A percentile compares a stretch with the other conserved stretches of the same genome.
Conservation (phyloP, 192 early-diverging fungal species). For the Martensiomyces pterosporus region DNA sequence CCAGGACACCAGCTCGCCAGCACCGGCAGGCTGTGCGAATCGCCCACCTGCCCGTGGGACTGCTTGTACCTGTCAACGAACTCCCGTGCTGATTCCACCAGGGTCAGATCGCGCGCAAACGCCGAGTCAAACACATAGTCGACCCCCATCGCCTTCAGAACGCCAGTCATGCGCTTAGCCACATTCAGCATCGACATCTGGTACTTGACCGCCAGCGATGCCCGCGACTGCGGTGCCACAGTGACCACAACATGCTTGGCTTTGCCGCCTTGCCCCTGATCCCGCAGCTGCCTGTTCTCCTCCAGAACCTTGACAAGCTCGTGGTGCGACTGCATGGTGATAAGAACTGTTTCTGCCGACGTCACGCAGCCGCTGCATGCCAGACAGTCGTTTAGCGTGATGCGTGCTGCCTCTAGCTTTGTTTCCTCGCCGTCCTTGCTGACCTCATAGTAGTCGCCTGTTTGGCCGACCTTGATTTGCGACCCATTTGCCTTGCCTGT, state of each 20-base stretch:
- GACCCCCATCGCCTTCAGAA: slow-evolving; percentile 78
- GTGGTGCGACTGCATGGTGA: slow-evolving; percentile 88
- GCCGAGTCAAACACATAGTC: slow-evolving; percentile 86
- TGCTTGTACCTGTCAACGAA: slow-evolving; percentile 74
- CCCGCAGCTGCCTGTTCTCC: slow-evolving; percentile 29
- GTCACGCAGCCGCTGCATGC: slow-evolving; percentile 99
- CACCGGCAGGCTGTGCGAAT: slow-evolving; percentile 51
- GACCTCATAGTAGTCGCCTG: slow-evolving; percentile 89
- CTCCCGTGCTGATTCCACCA: slow-evolving; percentile 81
- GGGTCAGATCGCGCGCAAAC: slow-evolving; percentile 82
- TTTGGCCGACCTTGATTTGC: slow-evolving; percentile 67
- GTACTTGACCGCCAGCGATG: slow-evolving; percentile 88
- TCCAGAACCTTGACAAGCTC: slow-evolving; percentile 61
- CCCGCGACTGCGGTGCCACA: slow-evolving; percentile 84
- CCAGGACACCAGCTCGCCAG: slow-evolving; percentile 68
- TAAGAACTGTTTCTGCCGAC: slow-evolving; percentile 91
- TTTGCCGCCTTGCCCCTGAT: slow-evolving; percentile 11
- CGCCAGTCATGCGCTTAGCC: slow-evolving; percentile 63
- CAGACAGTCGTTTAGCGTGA: slow-evolving; percentile 93
- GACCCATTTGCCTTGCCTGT: slow-evolving; percentile 55
- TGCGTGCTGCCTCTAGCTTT: slow-evolving; percentile 79
- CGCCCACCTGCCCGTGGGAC: slow-evolving; percentile 28
- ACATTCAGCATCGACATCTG: slow-evolving; percentile 62
- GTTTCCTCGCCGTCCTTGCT: slow-evolving; percentile 79
- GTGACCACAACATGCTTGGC: slow-evolving; percentile 69